phyloP scores from a whole-genome alignment of 768 basidiomycete genomes.

The Boletus tomentosulus region DNA sequence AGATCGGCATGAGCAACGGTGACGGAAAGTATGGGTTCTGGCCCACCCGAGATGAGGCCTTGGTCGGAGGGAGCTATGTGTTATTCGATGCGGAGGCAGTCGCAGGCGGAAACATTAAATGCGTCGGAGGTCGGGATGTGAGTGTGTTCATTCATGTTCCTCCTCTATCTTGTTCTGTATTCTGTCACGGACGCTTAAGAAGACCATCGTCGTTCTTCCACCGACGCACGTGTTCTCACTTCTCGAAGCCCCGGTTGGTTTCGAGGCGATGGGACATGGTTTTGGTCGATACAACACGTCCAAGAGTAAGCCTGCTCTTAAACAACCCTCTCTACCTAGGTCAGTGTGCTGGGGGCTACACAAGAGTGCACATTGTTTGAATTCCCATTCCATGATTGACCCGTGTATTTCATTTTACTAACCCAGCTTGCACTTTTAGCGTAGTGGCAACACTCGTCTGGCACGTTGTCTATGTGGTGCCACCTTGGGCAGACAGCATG shows the following conservation, averaged over 20 bases:
- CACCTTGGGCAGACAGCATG: constrained; percentile 66
- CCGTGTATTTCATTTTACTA: constrained; percentile 15
- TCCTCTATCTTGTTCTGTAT: constrained; percentile 3
- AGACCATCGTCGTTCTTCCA: constrained; percentile 78
- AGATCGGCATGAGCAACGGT: constrained; percentile 36
- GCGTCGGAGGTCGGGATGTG: constrained; percentile 39
- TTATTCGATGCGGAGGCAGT: constrained; percentile 66
- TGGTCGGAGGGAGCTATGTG: constrained; percentile 90
- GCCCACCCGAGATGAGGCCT: constrained; percentile 65
- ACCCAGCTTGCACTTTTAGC: constrained; percentile 33
- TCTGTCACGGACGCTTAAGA: constrained; percentile 72
- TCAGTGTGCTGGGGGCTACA: constrained; percentile 83
- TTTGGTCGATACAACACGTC: constrained; percentile 95
- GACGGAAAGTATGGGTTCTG: constrained; percentile 59
- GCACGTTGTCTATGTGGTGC: constrained; percentile 84
- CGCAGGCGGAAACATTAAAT: constrained; percentile 31
- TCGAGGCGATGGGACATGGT: constrained; percentile 20
- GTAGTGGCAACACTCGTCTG: constrained; percentile 57
- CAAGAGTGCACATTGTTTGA: constrained; percentile 62
- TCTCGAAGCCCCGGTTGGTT: constrained; percentile 62
- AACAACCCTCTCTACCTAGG: constrained; percentile 87
- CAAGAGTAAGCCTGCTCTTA: constrained; percentile 66
- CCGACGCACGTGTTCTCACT: constrained; percentile 42
- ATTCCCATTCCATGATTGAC: not conserved
- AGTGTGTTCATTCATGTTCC: constrained; percentile 31